phyloP scores from a whole-genome alignment of 2,329 filamentous ascomycete genomes.

The Talaromyces piceae region DNA sequence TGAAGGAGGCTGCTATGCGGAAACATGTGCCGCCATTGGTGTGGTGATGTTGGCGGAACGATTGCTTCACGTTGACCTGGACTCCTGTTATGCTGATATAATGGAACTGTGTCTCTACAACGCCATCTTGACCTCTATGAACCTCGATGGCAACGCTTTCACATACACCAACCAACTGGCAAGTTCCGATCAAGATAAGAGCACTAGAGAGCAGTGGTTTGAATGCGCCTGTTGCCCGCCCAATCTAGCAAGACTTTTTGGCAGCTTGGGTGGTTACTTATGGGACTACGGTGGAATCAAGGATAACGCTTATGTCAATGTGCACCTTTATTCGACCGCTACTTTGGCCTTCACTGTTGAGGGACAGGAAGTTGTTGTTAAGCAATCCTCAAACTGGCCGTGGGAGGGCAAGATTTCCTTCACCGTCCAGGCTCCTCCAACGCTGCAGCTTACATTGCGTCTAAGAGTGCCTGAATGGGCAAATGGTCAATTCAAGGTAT shows the following conservation, averaged over 20 bases:
- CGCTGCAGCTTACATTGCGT: constrained; percentile 27
- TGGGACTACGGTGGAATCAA: constrained; percentile 36
- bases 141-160: constrained; percentile 49
- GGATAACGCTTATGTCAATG: constrained; percentile 27
- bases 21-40: constrained; percentile 48
- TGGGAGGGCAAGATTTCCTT: constrained; percentile 49
- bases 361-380: constrained; percentile 33
- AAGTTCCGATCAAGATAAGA: constrained; percentile 46
- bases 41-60: constrained; percentile 1
- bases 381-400: constrained; percentile 50
- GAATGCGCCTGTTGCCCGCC: constrained; percentile 55
- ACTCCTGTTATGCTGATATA: constrained; percentile 46
- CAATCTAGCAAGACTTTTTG: constrained; percentile 50
- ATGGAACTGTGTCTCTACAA: constrained; percentile 58
- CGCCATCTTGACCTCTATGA: constrained; percentile 52
- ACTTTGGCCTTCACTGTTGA: constrained; percentile 25
- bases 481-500: background rate
- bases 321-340: constrained; percentile 15
- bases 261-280: constrained; percentile 44
- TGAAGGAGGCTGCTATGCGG: constrained; percentile 56
- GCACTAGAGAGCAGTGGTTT: constrained; percentile 50
- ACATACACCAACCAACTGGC: constrained; percentile 57
- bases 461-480: constrained; percentile 50
- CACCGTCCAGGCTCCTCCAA: constrained; percentile 23
- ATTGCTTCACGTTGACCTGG: constrained; percentile 32